Evolutionary conservation across 148 eudicot species (phyloP).

Genomic region (Polygonum maritimum): DNA sequence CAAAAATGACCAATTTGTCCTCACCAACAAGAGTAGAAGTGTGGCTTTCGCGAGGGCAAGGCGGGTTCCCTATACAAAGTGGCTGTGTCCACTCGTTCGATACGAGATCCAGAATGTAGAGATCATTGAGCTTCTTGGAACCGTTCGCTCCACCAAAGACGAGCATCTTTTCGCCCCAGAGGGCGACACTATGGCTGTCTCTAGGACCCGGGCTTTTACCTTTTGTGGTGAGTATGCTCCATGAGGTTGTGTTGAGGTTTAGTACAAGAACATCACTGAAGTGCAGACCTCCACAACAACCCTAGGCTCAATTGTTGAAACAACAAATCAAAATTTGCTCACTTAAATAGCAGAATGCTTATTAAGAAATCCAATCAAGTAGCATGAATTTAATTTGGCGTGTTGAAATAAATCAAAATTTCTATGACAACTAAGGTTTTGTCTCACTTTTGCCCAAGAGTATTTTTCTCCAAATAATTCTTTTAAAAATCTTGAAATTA

Average conservation of each 20-base stretch:
- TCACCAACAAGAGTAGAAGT: constrained; percentile 62
- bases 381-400: too few species aligned
- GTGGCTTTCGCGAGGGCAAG: constrained; percentile 87
- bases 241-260: constrained; percentile 61
- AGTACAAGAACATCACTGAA: constrained; percentile 76
- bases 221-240: constrained; percentile 57
- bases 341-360: too few species aligned
- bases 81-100: constrained; percentile 59
- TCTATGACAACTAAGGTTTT: too few species aligned
- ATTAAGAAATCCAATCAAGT: too few species aligned
- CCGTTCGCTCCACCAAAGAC: constrained; percentile 94
- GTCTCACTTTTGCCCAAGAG: too few species aligned
- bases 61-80: constrained; percentile 47
- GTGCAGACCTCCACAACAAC: constrained; percentile 93
- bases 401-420: too few species aligned
- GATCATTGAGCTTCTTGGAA: constrained; percentile 58
- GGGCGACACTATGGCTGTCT: constrained; percentile 74
- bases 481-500: too few species aligned
- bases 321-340: background rate
- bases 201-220: constrained; percentile 77
- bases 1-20: constrained; percentile 58
- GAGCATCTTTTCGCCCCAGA: constrained; percentile 48
- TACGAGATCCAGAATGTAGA: constrained; percentile 60
- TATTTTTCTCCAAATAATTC: too few species aligned
- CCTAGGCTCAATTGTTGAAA: constrained; percentile 26